Conservation (phyloP, 257 asterid genomes). For the Rhazya stricta region DNA sequence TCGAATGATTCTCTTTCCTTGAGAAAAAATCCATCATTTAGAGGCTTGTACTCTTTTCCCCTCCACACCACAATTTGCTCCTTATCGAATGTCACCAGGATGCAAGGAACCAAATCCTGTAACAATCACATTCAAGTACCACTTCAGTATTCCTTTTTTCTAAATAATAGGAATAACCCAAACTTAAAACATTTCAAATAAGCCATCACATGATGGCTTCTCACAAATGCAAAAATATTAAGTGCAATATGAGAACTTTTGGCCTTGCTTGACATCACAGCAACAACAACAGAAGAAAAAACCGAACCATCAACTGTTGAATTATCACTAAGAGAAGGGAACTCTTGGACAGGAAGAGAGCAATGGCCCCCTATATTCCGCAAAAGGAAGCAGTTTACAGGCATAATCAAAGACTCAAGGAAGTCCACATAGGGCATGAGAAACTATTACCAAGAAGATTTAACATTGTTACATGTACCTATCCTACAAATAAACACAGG, state of each 20-base stretch:
- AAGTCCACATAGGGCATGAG: not conserved
- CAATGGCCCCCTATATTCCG: not conserved
- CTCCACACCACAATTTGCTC: constrained; percentile 93
- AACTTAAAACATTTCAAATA: not conserved
- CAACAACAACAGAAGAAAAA: not conserved
- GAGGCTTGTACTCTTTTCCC: constrained; percentile 63
- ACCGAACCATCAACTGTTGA: not conserved
- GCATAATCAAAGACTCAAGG: not conserved
- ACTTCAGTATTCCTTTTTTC: not conserved
- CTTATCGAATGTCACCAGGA: constrained; percentile 80
- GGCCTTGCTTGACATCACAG: not conserved
- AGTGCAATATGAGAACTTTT: not conserved
- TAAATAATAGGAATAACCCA: not conserved
- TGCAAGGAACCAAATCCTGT: constrained; percentile 88
- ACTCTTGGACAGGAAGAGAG: not conserved
- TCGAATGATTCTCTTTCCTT: constrained; percentile 50
- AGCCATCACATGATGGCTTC: not conserved
- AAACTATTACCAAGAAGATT: not conserved
- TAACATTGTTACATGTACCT: not conserved
- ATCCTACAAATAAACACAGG: not conserved
- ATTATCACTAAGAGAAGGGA: not conserved
- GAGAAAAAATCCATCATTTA: constrained; percentile 54
- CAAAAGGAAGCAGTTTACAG: not conserved
- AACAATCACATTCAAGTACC: constrained; percentile 3
- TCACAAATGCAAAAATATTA: not conserved